Conservation (phyloP, 305 asterid genomes). For the Fraxinus paxiana region DNA sequence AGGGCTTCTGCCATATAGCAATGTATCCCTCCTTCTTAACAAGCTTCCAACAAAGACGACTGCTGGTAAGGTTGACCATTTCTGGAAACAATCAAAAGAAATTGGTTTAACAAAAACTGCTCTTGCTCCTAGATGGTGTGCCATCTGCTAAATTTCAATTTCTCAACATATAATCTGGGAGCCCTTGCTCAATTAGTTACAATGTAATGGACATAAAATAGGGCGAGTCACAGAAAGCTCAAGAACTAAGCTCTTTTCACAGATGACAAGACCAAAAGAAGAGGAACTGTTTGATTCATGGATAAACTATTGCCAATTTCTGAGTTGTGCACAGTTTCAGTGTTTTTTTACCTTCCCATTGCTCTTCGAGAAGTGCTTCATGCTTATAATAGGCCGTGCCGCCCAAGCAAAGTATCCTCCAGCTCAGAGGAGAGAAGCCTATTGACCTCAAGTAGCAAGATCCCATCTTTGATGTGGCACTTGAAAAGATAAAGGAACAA, state of each 20-base stretch:
- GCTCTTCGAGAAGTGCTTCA: constrained; percentile 67
- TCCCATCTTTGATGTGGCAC: constrained; percentile 51
- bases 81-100: constrained; percentile 42
- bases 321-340: background rate
- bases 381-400: constrained; percentile 91
- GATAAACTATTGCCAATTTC: background rate
- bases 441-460: constrained; percentile 81
- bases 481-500: constrained; percentile 16
- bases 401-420: constrained; percentile 97
- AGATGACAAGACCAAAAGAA: constrained; percentile 15
- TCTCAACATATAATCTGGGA: background rate
- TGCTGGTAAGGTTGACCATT: constrained; percentile 67
- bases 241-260: background rate
- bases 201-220: background rate
- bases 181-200: background rate
- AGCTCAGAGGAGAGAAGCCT: constrained; percentile 69
- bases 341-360: constrained; percentile 68
- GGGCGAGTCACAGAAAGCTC: background rate
- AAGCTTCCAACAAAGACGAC: constrained; percentile 76
- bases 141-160: constrained; percentile 8
- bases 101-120: constrained; percentile 15
- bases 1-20: constrained; percentile 91
- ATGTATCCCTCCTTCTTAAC: constrained; percentile 88
- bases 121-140: constrained; percentile 12
- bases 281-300: background rate